phyloP scores from a whole-genome alignment of 139 green algal species.

The Tetradesmus obliquus region DNA sequence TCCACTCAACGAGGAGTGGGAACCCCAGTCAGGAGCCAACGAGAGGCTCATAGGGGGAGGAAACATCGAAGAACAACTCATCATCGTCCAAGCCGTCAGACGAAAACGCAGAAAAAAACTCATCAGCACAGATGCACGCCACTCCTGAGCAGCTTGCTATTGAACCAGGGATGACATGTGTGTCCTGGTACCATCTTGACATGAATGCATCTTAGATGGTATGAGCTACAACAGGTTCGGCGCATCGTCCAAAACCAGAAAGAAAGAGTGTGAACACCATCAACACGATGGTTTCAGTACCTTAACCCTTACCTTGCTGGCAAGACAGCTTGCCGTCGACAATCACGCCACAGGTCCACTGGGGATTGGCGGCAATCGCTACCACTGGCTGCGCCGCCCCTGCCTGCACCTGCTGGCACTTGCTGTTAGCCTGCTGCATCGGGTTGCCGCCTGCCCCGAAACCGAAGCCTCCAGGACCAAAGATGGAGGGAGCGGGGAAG shows the following conservation, averaged over 20 bases:
- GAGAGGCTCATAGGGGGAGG: no score
- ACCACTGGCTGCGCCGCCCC: background rate
- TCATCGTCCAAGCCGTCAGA: background rate
- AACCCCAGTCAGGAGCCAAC: no score
- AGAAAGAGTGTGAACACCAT: no score
- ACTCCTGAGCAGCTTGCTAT: no score
- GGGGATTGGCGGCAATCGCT: background rate
- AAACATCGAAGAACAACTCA: background rate
- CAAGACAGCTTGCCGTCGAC: slow-evolving; percentile 17
- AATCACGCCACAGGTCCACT: slow-evolving; percentile 30
- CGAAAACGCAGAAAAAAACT: background rate
- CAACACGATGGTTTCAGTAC: no score
- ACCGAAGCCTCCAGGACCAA: background rate
- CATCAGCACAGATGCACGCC: no score
- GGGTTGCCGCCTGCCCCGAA: background rate
- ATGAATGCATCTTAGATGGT: background rate
- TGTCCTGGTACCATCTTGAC: background rate
- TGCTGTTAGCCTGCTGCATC: background rate
- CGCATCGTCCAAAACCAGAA: no score
- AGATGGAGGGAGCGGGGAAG: slow-evolving; percentile 21
- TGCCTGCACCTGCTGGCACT: slow-evolving; percentile 3
- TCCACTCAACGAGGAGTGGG: background rate
- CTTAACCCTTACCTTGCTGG: background rate
- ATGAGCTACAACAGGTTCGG: no score
- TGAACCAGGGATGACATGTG: no score